Conservation (phyloP, 441 rosid species). For the Bocquillonia castaneifolia region DNA sequence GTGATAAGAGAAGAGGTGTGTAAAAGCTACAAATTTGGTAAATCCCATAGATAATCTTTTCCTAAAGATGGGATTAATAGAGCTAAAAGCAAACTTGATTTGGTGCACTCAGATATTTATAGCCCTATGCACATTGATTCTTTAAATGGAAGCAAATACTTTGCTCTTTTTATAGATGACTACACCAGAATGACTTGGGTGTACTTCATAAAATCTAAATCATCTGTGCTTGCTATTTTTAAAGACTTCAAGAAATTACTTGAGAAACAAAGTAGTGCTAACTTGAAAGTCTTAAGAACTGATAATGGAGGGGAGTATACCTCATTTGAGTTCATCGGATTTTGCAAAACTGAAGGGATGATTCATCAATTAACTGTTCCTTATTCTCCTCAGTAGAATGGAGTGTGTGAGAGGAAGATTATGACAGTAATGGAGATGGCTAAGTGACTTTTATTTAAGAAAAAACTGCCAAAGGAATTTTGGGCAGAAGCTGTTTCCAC, state of each 20-base stretch:
- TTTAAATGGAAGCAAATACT: neutral
- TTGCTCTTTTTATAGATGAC: neutral
- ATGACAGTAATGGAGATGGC: neutral
- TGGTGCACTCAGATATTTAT: neutral
- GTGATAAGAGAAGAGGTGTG: too few relatives aligned
- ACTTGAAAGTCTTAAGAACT: neutral
- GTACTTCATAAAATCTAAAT: too few relatives aligned
- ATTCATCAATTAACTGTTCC: neutral
- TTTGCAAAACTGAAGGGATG: neutral
- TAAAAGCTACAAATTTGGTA: neutral
- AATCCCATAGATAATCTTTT: neutral
- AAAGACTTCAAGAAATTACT: too few relatives aligned
- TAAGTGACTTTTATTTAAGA: neutral
- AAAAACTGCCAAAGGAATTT: neutral
- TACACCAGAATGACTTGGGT: neutral
- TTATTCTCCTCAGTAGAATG: neutral
- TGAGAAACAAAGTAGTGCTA: neutral
- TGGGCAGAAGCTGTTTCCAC: neutral
- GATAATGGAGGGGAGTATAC: neutral
- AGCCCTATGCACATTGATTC: neutral
- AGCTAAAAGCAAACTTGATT: neutral
- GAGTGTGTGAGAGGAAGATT: neutral
- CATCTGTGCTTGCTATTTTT: neutral
- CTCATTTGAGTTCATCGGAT: neutral
- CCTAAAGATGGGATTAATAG: neutral